These are phyloP conservation scores for Trichosporon coremiiforme DNA, from an alignment of 1,284 basidiomycete species.

Conservation along the genomic window DNA sequence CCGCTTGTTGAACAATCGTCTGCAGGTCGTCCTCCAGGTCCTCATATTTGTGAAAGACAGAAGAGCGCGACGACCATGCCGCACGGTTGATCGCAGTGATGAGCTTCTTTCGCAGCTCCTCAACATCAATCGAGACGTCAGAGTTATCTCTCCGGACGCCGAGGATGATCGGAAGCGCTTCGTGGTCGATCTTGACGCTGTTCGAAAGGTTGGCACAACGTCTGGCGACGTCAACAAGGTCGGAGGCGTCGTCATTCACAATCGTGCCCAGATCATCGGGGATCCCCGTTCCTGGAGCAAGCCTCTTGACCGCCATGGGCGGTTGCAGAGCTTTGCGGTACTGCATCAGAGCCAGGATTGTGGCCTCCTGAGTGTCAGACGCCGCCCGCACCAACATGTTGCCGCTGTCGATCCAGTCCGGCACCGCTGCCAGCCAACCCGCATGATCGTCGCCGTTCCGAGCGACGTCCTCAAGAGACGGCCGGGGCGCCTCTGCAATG, in stretches of 20 bases:
- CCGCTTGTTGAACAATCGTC: conserved; percentile 4
- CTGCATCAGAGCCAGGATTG: conserved; percentile 32
- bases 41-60: not conserved
- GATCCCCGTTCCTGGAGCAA: conserved; percentile 21
- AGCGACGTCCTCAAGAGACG: conserved; percentile 22
- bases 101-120: conserved; percentile 7
- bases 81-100: conserved; percentile 20
- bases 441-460: conserved; percentile 21
- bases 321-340: conserved; percentile 28
- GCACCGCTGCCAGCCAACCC: conserved; percentile 27
- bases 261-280: conserved; percentile 26
- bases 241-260: conserved; percentile 29
- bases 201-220: conserved; percentile 24
- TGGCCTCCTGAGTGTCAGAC: conserved; percentile 24
- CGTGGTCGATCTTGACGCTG: conserved; percentile 8
- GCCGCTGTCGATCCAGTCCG: conserved; percentile 26
- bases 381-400: conserved; percentile 22
- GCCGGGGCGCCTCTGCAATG: conserved; percentile 24
- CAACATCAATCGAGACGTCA: conserved; percentile 14
- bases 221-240: conserved; percentile 23
- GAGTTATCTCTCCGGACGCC: conserved; percentile 21
- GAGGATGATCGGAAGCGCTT: conserved; percentile 26
- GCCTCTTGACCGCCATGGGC: conserved; percentile 25
- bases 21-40: conserved; percentile 14
- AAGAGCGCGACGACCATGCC: conserved; percentile 22